Conservation (phyloP, 140 eudicot genomes). For the Senecio squalidus region DNA sequence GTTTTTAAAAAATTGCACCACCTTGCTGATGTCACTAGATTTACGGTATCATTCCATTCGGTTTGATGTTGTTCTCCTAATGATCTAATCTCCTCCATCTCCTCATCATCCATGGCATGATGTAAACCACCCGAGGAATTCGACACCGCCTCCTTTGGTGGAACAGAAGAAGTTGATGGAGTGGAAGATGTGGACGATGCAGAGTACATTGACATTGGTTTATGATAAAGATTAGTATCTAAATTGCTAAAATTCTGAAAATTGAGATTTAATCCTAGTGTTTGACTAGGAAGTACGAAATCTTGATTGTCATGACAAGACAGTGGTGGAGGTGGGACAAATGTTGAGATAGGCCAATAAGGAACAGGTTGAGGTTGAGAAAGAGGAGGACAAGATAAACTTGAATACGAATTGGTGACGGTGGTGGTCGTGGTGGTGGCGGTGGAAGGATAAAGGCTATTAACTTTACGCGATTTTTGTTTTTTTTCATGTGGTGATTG, state of each 20-base stretch:
- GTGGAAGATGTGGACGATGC: conserved; percentile 40
- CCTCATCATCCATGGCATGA: conserved; percentile 79
- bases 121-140: conserved; percentile 31
- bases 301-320: conserved; percentile 39
- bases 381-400: conserved; percentile 29
- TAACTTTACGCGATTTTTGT: conserved; percentile 42
- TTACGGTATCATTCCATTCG: conserved; percentile 84
- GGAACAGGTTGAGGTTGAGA: conserved; percentile 17
- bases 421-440: conserved; percentile 14
- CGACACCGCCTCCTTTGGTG: conserved; percentile 1
- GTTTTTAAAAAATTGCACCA: conserved; percentile 72
- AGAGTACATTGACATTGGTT: conserved; percentile 32
- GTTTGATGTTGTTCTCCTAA: conserved; percentile 72
- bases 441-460: conserved; percentile 49
- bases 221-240: conserved; percentile 38
- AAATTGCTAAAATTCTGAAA: conserved; percentile 59
- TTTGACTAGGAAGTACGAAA: conserved; percentile 68
- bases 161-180: conserved; percentile 29
- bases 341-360: conserved; percentile 45
- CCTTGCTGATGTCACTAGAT: conserved; percentile 76
- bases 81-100: conserved; percentile 77
- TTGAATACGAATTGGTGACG: conserved; percentile 26
- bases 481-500: conserved; percentile 31
- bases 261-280: conserved; percentile 75
- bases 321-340: conserved; percentile 40